phyloP scores from a whole-genome alignment of 768 basidiomycete species.

The Tephrocybe sp. region DNA sequence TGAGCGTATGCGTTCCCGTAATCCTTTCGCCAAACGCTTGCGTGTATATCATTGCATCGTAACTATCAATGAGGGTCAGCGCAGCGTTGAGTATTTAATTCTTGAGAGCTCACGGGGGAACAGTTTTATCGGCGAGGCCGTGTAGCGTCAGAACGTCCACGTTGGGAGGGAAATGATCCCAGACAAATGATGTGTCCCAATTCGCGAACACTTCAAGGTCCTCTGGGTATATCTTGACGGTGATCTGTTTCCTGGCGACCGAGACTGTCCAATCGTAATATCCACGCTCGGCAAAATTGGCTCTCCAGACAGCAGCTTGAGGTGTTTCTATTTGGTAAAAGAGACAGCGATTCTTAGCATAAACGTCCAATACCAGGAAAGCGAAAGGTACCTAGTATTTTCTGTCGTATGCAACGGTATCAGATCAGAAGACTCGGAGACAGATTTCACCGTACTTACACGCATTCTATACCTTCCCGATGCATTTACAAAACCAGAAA shows the following conservation, averaged over 20 bases:
- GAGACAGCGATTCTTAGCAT: slow-evolving; percentile 10
- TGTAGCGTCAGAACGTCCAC: slow-evolving; percentile 77
- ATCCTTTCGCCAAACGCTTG: slow-evolving; percentile 53
- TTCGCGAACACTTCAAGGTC: slow-evolving; percentile 61
- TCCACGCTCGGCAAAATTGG: slow-evolving; percentile 54
- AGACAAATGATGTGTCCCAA: slow-evolving; percentile 70
- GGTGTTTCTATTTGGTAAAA: slow-evolving; percentile 26
- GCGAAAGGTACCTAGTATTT: slow-evolving; percentile 40
- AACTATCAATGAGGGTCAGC: slow-evolving; percentile 35
- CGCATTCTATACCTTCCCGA: slow-evolving; percentile 80
- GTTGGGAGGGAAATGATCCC: slow-evolving; percentile 61
- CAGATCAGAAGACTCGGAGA: neutral
- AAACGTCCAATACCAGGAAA: slow-evolving; percentile 8
- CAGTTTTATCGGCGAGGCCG: slow-evolving; percentile 66
- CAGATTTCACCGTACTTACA: slow-evolving; percentile 40
- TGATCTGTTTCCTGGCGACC: slow-evolving; percentile 64
- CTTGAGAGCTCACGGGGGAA: slow-evolving; percentile 59
- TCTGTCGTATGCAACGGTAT: slow-evolving; percentile 23
- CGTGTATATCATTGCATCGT: slow-evolving; percentile 72
- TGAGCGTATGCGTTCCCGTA: slow-evolving; percentile 71
- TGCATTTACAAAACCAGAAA: slow-evolving; percentile 68
- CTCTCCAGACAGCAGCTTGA: slow-evolving; percentile 40
- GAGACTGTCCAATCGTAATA: slow-evolving; percentile 61
- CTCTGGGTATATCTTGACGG: slow-evolving; percentile 52
- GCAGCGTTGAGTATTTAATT: neutral